A percentile compares a stretch with the other conserved stretches of the same genome.
These are phyloP conservation scores for Phoma sp. DNA, from an alignment of 2,329 filamentous ascomycete genomes.

Conservation along the genomic window DNA sequence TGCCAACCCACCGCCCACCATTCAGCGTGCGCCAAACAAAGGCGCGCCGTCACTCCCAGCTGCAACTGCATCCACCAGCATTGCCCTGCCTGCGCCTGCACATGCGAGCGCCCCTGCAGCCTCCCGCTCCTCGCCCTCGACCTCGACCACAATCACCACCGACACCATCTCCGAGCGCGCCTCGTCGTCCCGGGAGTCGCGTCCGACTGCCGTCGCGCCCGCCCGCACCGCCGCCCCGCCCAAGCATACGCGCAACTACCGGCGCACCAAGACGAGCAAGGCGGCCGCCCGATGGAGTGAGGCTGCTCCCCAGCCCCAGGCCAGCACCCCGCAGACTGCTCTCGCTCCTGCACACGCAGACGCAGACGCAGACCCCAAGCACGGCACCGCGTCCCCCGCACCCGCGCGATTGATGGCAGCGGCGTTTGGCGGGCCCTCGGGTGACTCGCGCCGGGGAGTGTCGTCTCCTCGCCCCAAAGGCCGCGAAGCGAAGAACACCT, in stretches of 20 bases:
- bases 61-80: constrained; percentile 19
- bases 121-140: constrained; percentile 22
- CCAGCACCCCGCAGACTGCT: constrained; percentile 16
- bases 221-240: constrained; percentile 28
- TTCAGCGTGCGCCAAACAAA: constrained; percentile 38
- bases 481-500: constrained; percentile 75
- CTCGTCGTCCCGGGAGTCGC: constrained; percentile 38
- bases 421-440: constrained; percentile 44
- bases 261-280: constrained; percentile 37
- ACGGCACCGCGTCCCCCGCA: background rate
- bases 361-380: no score
- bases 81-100: constrained; percentile 16
- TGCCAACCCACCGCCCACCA: constrained; percentile 28
- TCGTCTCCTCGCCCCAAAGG: constrained; percentile 53
- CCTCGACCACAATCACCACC: background rate
- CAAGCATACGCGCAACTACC: constrained; percentile 35
- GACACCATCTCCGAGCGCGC: constrained; percentile 38
- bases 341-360: constrained; percentile 7
- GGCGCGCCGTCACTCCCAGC: constrained; percentile 29
- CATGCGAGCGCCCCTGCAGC: constrained; percentile 37
- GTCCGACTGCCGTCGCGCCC: constrained; percentile 31
- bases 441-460: constrained; percentile 50
- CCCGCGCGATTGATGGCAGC: constrained; percentile 43
- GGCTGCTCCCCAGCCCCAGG: constrained; percentile 16
- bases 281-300: constrained; percentile 39